Base-by-base conservation (phyloP, 495 filamentous ascomycete species). In the Neurospora sp. region DNA sequence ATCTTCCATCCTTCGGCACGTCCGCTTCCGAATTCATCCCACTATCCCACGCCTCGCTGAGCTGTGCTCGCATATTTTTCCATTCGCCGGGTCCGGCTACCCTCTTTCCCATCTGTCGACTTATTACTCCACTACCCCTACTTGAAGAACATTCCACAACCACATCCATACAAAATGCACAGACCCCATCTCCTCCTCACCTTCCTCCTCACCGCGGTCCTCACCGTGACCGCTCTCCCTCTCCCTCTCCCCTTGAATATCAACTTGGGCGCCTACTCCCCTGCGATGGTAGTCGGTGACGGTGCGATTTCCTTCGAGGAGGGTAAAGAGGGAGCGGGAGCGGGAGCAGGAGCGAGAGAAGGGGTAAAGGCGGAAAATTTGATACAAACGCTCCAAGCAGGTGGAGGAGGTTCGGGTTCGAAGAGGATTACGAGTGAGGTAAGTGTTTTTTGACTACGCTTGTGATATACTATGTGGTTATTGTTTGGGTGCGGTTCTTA, bases 261-360 rank as follows among this genome's bases (percentile, higher is more conserved):
- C 82, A 88, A 88, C 81, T 81, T 88, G 37, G 87, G 86, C 24
- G 86, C 87, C n/a, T 88, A 87, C 77, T 88, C 86, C 13, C 87
- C 86, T 17, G 87, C 87, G 39, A 72, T 88, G 78, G 87, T 88
- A 76, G 87, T 88, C 77, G 86, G 87, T 83, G 86, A 88, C 82
- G 86, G 87, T 77, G 86, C 84, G 72, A 87, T 88, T 72, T 84
- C 85, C 17, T 87, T 88, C 75, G 80, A 79, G 45, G 79, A 78
- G 31, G 81, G 71, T 24, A 82, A 83, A 71, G 77, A 77, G 28
- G 85, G 80, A 7, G 81, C 73, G 31, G 72, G 72, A 15, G 70
- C 72, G 24, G 48, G n/a, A 28, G 81, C 73, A 24, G 72, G 72
- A 15, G 70, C 72, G 24, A 39, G n/a, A 28, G 43, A 10, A 45